Conservation (phyloP, 2,329 filamentous ascomycete genomes). For the Penicillium brasilianum region DNA sequence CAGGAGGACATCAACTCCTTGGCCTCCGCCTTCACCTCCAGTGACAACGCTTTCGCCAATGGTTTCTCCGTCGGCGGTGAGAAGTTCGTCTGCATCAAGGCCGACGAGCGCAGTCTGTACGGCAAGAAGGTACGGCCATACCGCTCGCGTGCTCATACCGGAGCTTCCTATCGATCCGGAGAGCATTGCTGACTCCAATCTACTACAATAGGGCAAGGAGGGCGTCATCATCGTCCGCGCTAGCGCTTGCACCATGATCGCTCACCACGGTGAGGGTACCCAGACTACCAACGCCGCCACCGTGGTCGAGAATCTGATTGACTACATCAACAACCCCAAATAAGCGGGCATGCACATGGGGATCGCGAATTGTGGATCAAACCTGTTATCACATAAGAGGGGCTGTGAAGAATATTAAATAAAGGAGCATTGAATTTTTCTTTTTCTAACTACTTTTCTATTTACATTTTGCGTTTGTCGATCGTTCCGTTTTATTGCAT, state of each 20-base stretch:
- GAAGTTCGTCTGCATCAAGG: constrained; percentile 77
- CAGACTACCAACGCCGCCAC: constrained; percentile 76
- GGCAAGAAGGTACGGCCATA: constrained; percentile 72
- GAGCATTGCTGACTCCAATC: not conserved
- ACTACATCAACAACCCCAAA: constrained; percentile 82
- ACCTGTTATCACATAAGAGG: constrained; percentile 29
- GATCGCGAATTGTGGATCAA: constrained; percentile 11
- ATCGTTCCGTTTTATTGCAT: not conserved
- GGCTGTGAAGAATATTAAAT: constrained; percentile 33
- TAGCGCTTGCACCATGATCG: constrained; percentile 83
- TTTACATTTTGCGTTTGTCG: not conserved
- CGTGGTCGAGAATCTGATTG: constrained; percentile 80
- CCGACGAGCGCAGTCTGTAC: constrained; percentile 80
- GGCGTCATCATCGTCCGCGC: constrained; percentile 87
- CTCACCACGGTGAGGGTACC: constrained; percentile 77
- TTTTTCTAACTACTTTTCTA: not conserved
- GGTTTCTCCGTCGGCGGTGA: constrained; percentile 78
- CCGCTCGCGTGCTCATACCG: constrained; percentile 30
- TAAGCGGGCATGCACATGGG: constrained; percentile 47
- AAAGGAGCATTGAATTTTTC: constrained; percentile 26
- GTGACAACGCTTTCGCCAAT: constrained; percentile 55
- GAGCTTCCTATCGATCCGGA: not conserved
- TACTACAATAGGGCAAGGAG: constrained; percentile 67
- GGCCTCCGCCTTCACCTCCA: constrained; percentile 58
- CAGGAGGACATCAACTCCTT: constrained; percentile 62